Conservation (phyloP, 2,329 filamentous ascomycete genomes). For the Paraconiothyrium brasiliense region DNA sequence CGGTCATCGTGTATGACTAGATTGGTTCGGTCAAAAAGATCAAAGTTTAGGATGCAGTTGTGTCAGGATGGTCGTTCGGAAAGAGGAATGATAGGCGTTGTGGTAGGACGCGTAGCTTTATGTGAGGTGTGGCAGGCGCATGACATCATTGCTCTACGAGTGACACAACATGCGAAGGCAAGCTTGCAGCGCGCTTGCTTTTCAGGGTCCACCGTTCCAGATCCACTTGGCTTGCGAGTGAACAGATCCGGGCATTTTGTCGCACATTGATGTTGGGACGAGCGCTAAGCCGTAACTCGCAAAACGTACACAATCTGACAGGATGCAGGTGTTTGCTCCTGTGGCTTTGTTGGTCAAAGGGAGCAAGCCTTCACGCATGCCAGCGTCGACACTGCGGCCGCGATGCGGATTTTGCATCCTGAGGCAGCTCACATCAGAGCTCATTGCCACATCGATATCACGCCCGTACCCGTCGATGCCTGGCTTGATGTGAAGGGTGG, state of each 20-base stretch:
- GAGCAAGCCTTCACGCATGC: background rate
- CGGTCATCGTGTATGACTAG: conserved; percentile 32
- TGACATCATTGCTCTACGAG: conserved; percentile 2
- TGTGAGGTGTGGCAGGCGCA: background rate
- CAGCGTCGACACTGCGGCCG: background rate
- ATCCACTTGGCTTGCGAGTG: conserved; percentile 1
- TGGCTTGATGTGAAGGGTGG: background rate
- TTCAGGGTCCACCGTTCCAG: conserved; percentile 1
- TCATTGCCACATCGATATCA: background rate
- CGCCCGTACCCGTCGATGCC: background rate
- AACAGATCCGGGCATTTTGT: background rate
- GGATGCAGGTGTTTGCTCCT: background rate
- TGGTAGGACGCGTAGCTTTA: background rate
- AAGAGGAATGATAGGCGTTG: conserved; percentile 4
- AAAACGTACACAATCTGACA: conserved; percentile 7
- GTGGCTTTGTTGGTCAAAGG: background rate
- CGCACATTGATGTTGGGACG: background rate
- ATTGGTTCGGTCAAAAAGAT: background rate
- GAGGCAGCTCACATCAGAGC: background rate
- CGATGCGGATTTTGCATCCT: background rate
- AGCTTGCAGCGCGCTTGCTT: conserved; percentile 3
- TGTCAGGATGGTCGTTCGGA: background rate
- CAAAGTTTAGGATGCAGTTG: background rate
- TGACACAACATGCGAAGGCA: background rate
- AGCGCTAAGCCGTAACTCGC: conserved; percentile 5